Evolutionary conservation across 306 rosid species (phyloP).

Genomic region (Vigna unguiculata): DNA sequence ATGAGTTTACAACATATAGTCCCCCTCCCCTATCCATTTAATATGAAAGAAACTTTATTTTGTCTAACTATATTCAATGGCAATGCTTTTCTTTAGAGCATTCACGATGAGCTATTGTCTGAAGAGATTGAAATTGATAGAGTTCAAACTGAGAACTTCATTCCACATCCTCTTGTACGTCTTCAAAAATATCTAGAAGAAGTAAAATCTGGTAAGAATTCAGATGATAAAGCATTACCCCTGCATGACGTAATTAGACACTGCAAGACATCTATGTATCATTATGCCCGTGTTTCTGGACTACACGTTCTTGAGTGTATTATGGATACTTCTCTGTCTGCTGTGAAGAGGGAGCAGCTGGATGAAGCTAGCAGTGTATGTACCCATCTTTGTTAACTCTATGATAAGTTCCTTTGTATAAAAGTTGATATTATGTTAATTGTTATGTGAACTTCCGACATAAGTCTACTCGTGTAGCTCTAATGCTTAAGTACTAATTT

Average conservation of each 20-base stretch:
- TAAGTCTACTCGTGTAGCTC: slow-evolving; percentile 36
- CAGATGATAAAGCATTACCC: slow-evolving; percentile 47
- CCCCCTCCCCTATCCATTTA: slow-evolving; percentile 27
- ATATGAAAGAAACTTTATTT: slow-evolving; percentile 1
- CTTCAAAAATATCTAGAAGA: slow-evolving; percentile 61
- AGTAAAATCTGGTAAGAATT: slow-evolving; percentile 54
- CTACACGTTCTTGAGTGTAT: slow-evolving; percentile 86
- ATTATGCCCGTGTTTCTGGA: slow-evolving; percentile 94
- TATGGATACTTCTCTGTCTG: slow-evolving; percentile 83
- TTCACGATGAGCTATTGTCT: slow-evolving; percentile 78
- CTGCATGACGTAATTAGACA: slow-evolving; percentile 56
- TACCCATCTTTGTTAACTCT: slow-evolving; percentile 51
- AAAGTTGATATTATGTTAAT: slow-evolving; percentile 22
- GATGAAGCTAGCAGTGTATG: slow-evolving; percentile 93
- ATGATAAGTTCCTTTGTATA: slow-evolving; percentile 11
- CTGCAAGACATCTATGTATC: slow-evolving; percentile 83
- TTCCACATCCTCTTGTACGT: slow-evolving; percentile 74
- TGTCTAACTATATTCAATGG: slow-evolving; percentile 40
- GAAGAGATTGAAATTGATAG: slow-evolving; percentile 78
- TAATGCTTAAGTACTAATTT: slow-evolving; percentile 39
- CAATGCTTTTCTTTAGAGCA: slow-evolving; percentile 59
- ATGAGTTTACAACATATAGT: slow-evolving; percentile 18
- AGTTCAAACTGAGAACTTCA: slow-evolving; percentile 64
- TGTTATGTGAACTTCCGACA: slow-evolving; percentile 30
- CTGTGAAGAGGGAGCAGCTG: slow-evolving; percentile 88